Evolutionary conservation across 176 grass and related monocot genomes (phyloP), one percentile per base, ranked within the genome.

Genomic region (Tillandsia fasciculata): DNA sequence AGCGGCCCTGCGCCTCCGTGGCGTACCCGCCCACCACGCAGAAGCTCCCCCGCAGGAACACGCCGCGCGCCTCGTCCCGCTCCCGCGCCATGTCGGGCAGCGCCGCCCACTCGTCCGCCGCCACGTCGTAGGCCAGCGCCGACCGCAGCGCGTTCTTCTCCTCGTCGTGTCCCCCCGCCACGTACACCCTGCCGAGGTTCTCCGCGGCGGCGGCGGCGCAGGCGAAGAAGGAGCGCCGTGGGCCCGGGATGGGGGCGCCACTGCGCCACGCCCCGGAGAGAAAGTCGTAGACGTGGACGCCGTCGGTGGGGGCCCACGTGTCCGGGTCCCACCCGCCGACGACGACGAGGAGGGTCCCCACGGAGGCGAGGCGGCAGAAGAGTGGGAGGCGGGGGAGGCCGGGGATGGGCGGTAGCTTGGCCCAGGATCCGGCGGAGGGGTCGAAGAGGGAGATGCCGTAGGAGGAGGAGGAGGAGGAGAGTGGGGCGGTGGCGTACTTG

Each of bases 121-220:
- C 79, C 14, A 80, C 81, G 71, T 90, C 82, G 73, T 92, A 97
- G 15, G 84, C 84, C 15, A 92, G 42, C 23, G 86, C 94, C 9
- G 86, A 92, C 15, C 83, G 80, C 11, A 97, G 82, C 26, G 89
- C 94, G 84, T 97, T 97, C 73, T 97, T 97, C 76, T 89, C 82
- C 65, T 90, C 78, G 67, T 97, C 94, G 76, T 97, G 94, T 11
- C 94, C 94, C 48, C 89, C 93, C n/a, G 89, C 86, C 10, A 97
- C 79, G 68, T 76, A 92, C 76, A 97, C 84, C 18, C 26, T 22
- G 24, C 71, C 70, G 2, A 42, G 33, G 33, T 4, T 0, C 24
- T 53, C 49, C 11, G 33, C 65, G 8, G 49, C 79, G 1, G 83
- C 75, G 11, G 77, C 79, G 1, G 83, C 86, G 73, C 86, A 83